Percentiles rank a stretch among this genome's conserved stretches.
phyloP scores from a whole-genome alignment of 164 flowering plant species.

The Aristolochia contorta region DNA sequence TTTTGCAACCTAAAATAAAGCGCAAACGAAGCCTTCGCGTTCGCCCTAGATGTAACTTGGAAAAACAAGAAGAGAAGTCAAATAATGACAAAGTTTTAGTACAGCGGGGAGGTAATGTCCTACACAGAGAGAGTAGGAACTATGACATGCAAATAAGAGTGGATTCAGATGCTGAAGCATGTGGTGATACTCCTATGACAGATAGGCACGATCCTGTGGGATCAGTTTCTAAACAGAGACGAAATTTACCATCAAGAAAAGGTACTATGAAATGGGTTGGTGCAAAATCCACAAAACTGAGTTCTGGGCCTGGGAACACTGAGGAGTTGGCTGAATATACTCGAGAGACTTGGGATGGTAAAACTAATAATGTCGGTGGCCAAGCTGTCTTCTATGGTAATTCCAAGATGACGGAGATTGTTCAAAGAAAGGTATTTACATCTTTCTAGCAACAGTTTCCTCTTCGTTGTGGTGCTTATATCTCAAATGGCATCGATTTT shows the following conservation, averaged over 20 bases:
- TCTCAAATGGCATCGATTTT: background rate
- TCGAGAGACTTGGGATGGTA: conserved; percentile 59
- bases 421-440: conserved; percentile 67
- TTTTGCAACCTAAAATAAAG: conserved; percentile 87
- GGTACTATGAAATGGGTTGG: conserved; percentile 41
- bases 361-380: conserved; percentile 30
- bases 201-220: conserved; percentile 44
- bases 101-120: conserved; percentile 47
- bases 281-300: conserved; percentile 46
- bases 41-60: conserved; percentile 56
- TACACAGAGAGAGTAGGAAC: conserved; percentile 31
- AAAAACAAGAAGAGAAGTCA: conserved; percentile 60
- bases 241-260: conserved; percentile 40
- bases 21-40: conserved; percentile 80
- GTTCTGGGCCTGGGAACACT: conserved; percentile 25
- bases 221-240: conserved; percentile 36
- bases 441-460: background rate
- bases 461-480: background rate
- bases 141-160: conserved; percentile 38
- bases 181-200: conserved; percentile 23
- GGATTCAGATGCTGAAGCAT: conserved; percentile 35
- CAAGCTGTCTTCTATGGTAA: conserved; percentile 19
- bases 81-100: conserved; percentile 33
- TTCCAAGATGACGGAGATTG: conserved; percentile 56
- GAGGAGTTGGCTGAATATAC: conserved; percentile 41